These are phyloP conservation scores for Cryptosporidium ubiquitum DNA, from an alignment of 169 alveolate species.

Conservation along the genomic window DNA sequence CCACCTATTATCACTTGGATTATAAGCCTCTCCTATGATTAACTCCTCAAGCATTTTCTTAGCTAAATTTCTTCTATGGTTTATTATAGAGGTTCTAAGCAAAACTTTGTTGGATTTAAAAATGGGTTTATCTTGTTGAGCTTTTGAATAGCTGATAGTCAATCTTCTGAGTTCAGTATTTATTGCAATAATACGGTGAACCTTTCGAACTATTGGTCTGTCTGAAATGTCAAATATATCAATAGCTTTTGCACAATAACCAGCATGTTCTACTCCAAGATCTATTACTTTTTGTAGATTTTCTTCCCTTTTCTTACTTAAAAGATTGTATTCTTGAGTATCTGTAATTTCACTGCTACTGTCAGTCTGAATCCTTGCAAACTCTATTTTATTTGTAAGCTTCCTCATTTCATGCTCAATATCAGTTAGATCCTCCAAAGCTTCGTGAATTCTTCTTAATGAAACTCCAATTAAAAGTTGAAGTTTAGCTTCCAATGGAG, in stretches of 20 bases:
- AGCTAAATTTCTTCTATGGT: slow-evolving; percentile 51
- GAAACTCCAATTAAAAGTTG: slow-evolving; percentile 48
- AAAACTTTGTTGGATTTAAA: slow-evolving; percentile 44
- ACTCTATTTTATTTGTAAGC: not conserved
- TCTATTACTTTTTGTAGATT: slow-evolving; percentile 30
- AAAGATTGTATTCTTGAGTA: not conserved
- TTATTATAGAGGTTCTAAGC: slow-evolving; percentile 45
- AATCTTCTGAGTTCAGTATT: slow-evolving; percentile 42
- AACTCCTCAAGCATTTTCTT: slow-evolving; percentile 18
- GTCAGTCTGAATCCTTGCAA: slow-evolving; percentile 14
- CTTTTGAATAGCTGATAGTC: slow-evolving; percentile 11
- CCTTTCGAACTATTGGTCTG: slow-evolving; percentile 68
- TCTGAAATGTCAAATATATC: slow-evolving; percentile 71
- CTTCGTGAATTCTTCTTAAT: slow-evolving; percentile 40
- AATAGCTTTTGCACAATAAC: slow-evolving; percentile 53
- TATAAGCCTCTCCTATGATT: slow-evolving; percentile 19
- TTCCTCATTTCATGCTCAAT: slow-evolving; percentile 30
- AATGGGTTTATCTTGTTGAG: slow-evolving; percentile 8
- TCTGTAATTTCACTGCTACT: slow-evolving; percentile 14
- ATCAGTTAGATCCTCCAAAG: slow-evolving; percentile 25
- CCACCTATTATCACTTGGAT: slow-evolving; percentile 34
- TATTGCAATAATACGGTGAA: slow-evolving; percentile 46
- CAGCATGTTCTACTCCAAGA: slow-evolving; percentile 43
- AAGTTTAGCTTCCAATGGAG: slow-evolving; percentile 59
- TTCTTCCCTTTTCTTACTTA: slow-evolving; percentile 4